Percentiles rank a stretch among this genome's conserved stretches.
phyloP scores from a whole-genome alignment of 257 asterid genomes.

The Nicotiana knightiana region DNA sequence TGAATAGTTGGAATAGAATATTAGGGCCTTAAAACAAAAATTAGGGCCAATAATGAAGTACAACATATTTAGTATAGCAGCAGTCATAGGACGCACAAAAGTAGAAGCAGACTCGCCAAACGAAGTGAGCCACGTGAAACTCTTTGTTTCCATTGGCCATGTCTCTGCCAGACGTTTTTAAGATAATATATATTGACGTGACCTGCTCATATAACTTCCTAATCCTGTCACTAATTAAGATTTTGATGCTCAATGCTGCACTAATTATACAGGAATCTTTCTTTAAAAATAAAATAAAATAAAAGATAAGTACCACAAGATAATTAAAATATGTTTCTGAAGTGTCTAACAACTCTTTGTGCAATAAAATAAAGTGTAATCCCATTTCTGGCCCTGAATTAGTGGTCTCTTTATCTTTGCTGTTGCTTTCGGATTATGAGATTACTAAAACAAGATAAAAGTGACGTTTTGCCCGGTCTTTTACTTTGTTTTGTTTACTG shows the following conservation, averaged over 20 bases:
- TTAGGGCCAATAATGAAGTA: background rate
- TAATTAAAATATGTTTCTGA: background rate
- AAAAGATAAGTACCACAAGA: background rate
- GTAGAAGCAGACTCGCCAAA: slow-evolving; percentile 3
- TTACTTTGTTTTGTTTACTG: background rate
- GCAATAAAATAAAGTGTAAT: background rate
- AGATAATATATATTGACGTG: background rate
- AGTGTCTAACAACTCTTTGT: background rate
- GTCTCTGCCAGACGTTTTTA: background rate
- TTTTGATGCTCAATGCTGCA: background rate
- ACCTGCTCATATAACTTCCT: background rate
- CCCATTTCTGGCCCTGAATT: background rate
- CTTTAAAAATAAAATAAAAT: background rate
- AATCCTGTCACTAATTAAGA: background rate
- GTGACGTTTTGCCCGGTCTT: background rate
- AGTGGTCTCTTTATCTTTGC: background rate
- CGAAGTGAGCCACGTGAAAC: slow-evolving; percentile 26
- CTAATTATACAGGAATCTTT: background rate
- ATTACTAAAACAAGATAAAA: slow-evolving; percentile 24
- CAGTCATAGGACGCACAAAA: background rate
- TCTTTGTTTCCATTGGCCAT: slow-evolving; percentile 15
- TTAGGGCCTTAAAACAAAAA: too few species aligned
- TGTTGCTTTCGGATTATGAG: slow-evolving; percentile 1
- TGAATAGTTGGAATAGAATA: too few species aligned
- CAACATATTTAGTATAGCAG: background rate